Percentiles rank a stretch among this genome's conserved stretches.
Conservation (phyloP, 495 filamentous ascomycete genomes). For the Letharia lupina region DNA sequence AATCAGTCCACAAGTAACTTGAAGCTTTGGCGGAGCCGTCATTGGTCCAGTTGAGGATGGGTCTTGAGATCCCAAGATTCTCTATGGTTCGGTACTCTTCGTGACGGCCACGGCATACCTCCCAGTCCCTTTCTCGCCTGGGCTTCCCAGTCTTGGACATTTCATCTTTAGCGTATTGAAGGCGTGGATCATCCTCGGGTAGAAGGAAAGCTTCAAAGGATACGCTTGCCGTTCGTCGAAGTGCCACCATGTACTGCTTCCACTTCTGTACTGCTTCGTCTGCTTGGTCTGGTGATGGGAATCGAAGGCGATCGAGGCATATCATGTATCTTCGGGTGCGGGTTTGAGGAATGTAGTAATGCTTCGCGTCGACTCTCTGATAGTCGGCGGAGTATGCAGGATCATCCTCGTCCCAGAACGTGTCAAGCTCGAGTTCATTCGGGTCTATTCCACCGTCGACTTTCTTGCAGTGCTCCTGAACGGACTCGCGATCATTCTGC, state of each 20-base stretch:
- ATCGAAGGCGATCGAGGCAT: slow-evolving; percentile 42
- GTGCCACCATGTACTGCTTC: slow-evolving; percentile 33
- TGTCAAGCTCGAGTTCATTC: too few relatives aligned
- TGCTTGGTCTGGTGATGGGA: slow-evolving; percentile 18
- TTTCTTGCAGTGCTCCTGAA: not conserved
- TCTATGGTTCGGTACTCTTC: slow-evolving; percentile 38
- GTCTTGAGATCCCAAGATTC: slow-evolving; percentile 43
- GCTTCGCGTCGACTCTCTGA: slow-evolving; percentile 55
- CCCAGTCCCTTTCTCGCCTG: slow-evolving; percentile 43
- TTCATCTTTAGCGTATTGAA: slow-evolving; percentile 42
- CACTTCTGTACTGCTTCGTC: slow-evolving; percentile 28
- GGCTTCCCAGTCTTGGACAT: slow-evolving; percentile 26
- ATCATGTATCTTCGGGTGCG: slow-evolving; percentile 64
- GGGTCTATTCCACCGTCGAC: not conserved
- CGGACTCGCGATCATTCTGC: slow-evolving; percentile 23
- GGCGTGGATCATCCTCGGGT: slow-evolving; percentile 46
- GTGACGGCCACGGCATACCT: slow-evolving; percentile 48
- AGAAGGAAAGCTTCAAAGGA: slow-evolving; percentile 57
- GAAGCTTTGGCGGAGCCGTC: slow-evolving; percentile 42
- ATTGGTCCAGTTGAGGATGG: slow-evolving; percentile 50
- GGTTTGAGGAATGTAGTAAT: slow-evolving; percentile 76
- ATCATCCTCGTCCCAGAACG: not conserved
- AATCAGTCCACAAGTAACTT: slow-evolving; percentile 48
- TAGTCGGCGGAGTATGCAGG: slow-evolving; percentile 48
- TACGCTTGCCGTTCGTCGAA: slow-evolving; percentile 53